These are phyloP conservation scores for Lyophyllum semitale DNA, from an alignment of 768 basidiomycete species.

Conservation along the genomic window DNA sequence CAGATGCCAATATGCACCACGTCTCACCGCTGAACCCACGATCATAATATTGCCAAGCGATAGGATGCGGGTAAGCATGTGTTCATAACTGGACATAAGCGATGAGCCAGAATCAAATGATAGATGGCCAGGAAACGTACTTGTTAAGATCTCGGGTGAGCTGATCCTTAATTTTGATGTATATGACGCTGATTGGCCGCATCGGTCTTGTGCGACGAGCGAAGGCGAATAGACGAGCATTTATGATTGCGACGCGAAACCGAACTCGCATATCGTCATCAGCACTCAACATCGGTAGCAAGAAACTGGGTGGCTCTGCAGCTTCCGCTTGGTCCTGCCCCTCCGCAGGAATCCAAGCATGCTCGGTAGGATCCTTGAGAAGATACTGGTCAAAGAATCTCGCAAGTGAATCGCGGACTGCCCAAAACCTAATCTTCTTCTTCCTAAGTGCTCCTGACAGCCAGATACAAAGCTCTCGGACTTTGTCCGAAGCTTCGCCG, in stretches of 20 bases:
- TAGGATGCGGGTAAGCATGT: slow-evolving; percentile 72
- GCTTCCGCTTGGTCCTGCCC: slow-evolving; percentile 31
- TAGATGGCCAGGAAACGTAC: slow-evolving; percentile 37
- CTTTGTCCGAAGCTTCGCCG: slow-evolving; percentile 42
- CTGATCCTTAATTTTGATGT: slow-evolving; percentile 45
- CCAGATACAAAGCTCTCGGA: slow-evolving; percentile 54
- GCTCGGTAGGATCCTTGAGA: slow-evolving; percentile 51
- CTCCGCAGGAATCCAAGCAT: slow-evolving; percentile 43
- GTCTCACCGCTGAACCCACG: slow-evolving; percentile 71
- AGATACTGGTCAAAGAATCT: slow-evolving; percentile 72
- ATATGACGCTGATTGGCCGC: slow-evolving; percentile 37
- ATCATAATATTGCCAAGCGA: slow-evolving; percentile 79
- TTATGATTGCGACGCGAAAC: slow-evolving; percentile 68
- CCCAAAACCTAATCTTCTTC: slow-evolving; percentile 59
- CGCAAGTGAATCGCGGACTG: slow-evolving; percentile 61
- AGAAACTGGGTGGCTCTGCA: slow-evolving; percentile 37
- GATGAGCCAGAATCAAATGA: not conserved
- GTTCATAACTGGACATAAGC: slow-evolving; percentile 57
- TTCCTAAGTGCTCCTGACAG: slow-evolving; percentile 46
- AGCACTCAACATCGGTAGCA: slow-evolving; percentile 54
- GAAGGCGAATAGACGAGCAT: slow-evolving; percentile 56
- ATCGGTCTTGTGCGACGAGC: slow-evolving; percentile 39
- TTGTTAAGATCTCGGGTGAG: slow-evolving; percentile 47
- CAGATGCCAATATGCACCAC: slow-evolving; percentile 87
- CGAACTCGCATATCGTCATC: slow-evolving; percentile 86